Evolutionary conservation across 2,329 filamentous ascomycete genomes (phyloP).

Genomic region (Xylaria sp.): DNA sequence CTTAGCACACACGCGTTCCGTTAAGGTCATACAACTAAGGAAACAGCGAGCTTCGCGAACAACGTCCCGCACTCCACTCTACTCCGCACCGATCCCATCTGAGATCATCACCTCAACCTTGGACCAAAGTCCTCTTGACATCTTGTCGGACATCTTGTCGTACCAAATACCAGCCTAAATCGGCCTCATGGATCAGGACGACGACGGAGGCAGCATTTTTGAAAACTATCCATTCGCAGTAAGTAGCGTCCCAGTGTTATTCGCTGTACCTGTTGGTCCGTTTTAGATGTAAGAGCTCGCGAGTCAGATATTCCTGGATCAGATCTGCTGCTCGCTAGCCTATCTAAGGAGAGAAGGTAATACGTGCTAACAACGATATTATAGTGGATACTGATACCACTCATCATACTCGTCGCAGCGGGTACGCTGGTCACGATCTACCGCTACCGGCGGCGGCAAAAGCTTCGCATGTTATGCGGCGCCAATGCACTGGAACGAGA

Average conservation of each 20-base stretch:
- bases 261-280: background rate
- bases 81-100: background rate
- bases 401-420: slow-evolving; percentile 30
- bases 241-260: background rate
- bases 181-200: slow-evolving; percentile 17
- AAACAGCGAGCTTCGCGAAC: background rate
- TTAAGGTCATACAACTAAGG: background rate
- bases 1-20: slow-evolving; percentile 6
- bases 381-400: slow-evolving; percentile 33
- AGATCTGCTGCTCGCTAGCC: background rate
- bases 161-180: slow-evolving; percentile 1
- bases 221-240: slow-evolving; percentile 20
- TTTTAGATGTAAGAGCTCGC: background rate
- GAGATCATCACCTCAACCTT: slow-evolving; percentile 3
- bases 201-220: slow-evolving; percentile 19
- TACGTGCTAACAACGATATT: background rate
- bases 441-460: slow-evolving; percentile 30
- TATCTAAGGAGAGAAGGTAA: background rate
- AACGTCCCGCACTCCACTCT: background rate
- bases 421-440: slow-evolving; percentile 31
- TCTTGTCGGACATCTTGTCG: slow-evolving; percentile 2
- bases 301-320: background rate
- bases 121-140: background rate
- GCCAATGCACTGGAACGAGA: slow-evolving; percentile 28
- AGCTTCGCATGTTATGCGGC: slow-evolving; percentile 22